Evolutionary conservation across 768 basidiomycete species (phyloP), one percentile per base, ranked within the genome.

Genomic region (Termitomyces sp.): DNA sequence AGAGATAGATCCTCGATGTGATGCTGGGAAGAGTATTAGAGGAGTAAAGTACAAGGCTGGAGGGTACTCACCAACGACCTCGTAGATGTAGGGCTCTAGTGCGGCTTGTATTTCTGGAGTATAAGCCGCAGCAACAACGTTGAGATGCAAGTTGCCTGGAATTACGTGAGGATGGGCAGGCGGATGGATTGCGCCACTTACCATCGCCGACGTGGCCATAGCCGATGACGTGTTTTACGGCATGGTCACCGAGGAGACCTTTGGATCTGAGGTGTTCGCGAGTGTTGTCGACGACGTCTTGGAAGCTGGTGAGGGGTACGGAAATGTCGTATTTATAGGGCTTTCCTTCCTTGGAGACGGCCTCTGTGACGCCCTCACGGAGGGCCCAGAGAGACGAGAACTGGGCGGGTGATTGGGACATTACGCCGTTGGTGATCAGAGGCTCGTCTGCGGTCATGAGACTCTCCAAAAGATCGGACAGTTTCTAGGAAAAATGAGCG

Each of bases 151-250:
- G 68, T 99, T 98, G 18, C 94, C 94, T 94, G 42, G 5, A 39
- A 54, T 45, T 22, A 46, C 45, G 24, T 42, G 24, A 59, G 48
- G 58, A 24, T 5, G 34, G 9, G 49, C 33, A 22, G 22, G 36
- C 18, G 20, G 22, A 47, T 36, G 24, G 51, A 15, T 13, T 1
- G 37, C 51, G 33, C 28, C 24, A 74, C 86, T 66, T 66, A 88
- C 95, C 94, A 73, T 99, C 97, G 24, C 97, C 97, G 54, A 98
- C 87, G 70, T 99, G 97, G 13, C 97, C 97, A 65, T 92, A 99
- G 12, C 97, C 97, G 58, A 96, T 73, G 15, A 95, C 91, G 66
- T 87, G 82, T 69, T 87, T 88, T 41, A 98, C 89, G 28, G 84
- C 87, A 46, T 84, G 77, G 18, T 88, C 85, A 15, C 80, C 81